A percentile compares a stretch with the other conserved stretches of the same genome.
phyloP scores from a whole-genome alignment of 1,284 basidiomycete genomes.

The Ceratobasidium sp. region DNA sequence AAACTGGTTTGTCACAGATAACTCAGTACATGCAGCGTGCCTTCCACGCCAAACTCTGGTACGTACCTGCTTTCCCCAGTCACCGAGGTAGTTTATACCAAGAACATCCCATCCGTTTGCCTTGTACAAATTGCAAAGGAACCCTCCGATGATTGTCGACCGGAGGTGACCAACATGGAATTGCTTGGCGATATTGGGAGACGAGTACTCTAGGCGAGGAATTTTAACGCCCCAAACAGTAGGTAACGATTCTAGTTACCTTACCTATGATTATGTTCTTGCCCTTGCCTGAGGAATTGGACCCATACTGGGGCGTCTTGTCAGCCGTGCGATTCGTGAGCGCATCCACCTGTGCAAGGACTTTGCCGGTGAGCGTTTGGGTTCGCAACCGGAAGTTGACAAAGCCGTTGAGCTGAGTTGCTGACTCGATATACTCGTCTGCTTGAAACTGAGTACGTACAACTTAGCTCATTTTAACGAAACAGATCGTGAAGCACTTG shows the following conservation, averaged over 20 bases:
- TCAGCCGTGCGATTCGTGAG: constrained; percentile 74
- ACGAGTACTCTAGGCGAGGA: constrained; percentile 82
- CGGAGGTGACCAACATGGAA: constrained; percentile 99
- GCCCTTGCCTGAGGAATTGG: constrained; percentile 79
- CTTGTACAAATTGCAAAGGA: constrained; percentile 92
- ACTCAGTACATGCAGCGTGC: background rate
- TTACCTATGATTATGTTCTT: constrained; percentile 76
- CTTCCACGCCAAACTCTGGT: background rate
- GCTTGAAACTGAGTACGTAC: constrained; percentile 68
- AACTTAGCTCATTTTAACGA: background rate
- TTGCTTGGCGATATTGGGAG: constrained; percentile 98
- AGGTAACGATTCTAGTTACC: background rate
- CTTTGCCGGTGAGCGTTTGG: constrained; percentile 76
- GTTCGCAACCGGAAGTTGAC: constrained; percentile 85
- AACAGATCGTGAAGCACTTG: constrained; percentile 60
- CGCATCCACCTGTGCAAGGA: constrained; percentile 85
- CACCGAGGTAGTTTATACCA: constrained; percentile 94
- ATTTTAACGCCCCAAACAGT: background rate
- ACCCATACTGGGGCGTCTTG: constrained; percentile 76
- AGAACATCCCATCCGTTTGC: constrained; percentile 93
- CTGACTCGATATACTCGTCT: constrained; percentile 75
- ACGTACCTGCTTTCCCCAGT: constrained; percentile 83
- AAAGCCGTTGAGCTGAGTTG: constrained; percentile 81
- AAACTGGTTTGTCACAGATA: constrained; percentile 62
- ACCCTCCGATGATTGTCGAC: constrained; percentile 97